A percentile compares a stretch with the other conserved stretches of the same genome.
Conservation (phyloP, 2,329 filamentous ascomycete genomes). For the Fusarium lyarnte region DNA sequence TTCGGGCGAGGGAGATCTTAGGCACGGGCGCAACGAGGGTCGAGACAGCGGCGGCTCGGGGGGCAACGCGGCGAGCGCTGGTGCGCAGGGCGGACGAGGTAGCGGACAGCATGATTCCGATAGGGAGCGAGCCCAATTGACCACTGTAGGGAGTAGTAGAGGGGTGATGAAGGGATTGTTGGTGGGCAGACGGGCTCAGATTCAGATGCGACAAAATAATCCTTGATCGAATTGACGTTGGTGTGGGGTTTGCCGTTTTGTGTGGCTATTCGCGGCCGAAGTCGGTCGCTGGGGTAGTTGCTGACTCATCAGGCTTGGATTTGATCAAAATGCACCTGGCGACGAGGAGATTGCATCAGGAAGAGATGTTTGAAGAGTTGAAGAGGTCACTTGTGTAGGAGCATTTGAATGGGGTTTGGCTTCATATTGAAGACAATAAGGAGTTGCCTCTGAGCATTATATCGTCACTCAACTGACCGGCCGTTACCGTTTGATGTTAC, state of each 20-base stretch:
- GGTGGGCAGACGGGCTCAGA: neutral
- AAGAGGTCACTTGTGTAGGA: neutral
- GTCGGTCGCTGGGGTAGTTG: neutral
- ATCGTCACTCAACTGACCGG: neutral
- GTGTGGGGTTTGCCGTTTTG: neutral
- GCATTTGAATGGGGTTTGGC: accelerated
- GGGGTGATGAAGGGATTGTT: neutral
- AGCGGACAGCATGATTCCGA: constrained; percentile 25
- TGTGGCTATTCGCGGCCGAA: constrained; percentile 9
- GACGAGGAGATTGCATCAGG: neutral
- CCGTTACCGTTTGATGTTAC: accelerated
- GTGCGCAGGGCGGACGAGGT: constrained; percentile 22
- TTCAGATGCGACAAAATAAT: constrained; percentile 7
- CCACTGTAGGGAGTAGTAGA: neutral
- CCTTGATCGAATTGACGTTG: constrained; percentile 8
- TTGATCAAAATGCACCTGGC: neutral
- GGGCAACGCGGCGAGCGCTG: constrained; percentile 18
- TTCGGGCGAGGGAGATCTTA: constrained; percentile 6
- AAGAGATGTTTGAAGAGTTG: no score
- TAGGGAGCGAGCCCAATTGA: constrained; percentile 20
- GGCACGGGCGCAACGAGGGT: constrained; percentile 33
- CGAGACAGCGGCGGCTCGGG: neutral
- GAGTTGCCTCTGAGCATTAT: accelerated
- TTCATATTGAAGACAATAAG: neutral
- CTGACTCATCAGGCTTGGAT: neutral